Conservation (phyloP, 2,329 filamentous ascomycete species). For the Drechmeria coniospora region DNA sequence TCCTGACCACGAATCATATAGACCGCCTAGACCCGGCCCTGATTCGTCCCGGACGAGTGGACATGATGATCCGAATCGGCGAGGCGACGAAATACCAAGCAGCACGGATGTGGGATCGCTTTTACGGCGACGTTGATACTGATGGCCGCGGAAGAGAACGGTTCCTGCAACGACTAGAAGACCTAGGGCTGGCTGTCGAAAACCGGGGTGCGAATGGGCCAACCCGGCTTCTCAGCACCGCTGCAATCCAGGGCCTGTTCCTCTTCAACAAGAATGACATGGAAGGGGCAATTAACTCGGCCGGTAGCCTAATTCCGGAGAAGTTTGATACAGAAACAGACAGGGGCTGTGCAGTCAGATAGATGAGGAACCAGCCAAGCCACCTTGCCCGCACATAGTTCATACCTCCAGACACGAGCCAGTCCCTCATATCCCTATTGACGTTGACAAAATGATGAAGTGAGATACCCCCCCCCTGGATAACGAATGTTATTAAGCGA, state of each 20-base stretch:
- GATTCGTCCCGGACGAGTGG: conserved; percentile 79
- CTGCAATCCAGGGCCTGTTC: conserved; percentile 86
- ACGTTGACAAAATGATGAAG: too few relatives aligned
- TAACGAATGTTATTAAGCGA: too few relatives aligned
- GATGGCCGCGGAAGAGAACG: conserved; percentile 44
- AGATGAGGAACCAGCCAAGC: too few relatives aligned
- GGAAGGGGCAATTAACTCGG: conserved; percentile 72
- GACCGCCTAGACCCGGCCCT: conserved; percentile 79
- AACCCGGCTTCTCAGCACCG: conserved; percentile 57
- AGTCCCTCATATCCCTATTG: too few relatives aligned
- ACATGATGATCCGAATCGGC: conserved; percentile 82
- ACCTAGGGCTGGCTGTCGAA: conserved; percentile 54
- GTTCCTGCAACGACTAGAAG: conserved; percentile 57
- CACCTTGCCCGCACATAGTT: too few relatives aligned
- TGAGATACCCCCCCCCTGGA: too few relatives aligned
- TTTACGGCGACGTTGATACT: conserved; percentile 70
- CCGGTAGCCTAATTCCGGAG: conserved; percentile 46
- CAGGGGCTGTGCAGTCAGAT: too few relatives aligned
- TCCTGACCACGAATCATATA: conserved; percentile 88
- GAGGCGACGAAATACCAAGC: conserved; percentile 81
- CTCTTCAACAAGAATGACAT: conserved; percentile 88
- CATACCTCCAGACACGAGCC: too few relatives aligned
- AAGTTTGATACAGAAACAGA: too few relatives aligned
- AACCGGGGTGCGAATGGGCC: conserved; percentile 30
- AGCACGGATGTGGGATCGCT: conserved; percentile 78